Conservation (phyloP, 768 basidiomycete species). For the Boletales sp. region DNA sequence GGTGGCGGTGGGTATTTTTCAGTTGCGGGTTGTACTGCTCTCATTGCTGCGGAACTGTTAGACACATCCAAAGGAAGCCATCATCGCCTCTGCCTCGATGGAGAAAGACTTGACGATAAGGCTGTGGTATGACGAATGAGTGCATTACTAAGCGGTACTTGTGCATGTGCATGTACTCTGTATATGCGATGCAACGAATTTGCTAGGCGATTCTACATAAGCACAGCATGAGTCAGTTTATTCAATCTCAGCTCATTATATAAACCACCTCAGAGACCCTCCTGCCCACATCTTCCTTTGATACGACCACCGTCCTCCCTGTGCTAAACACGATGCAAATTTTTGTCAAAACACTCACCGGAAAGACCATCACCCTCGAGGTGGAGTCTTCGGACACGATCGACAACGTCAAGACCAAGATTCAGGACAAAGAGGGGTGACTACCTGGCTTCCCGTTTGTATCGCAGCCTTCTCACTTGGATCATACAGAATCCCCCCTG, state of each 20-base stretch:
- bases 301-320: conserved; percentile 1
- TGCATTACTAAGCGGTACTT: no score
- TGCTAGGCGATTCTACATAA: conserved; percentile 4
- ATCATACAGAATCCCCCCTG: conserved; percentile 62
- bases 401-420: conserved; percentile 35
- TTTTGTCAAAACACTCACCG: conserved; percentile 84
- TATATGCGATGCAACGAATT: conserved; percentile 1
- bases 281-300: background rate
- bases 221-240: conserved; percentile 6
- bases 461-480: background rate
- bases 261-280: no score
- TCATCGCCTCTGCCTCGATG: conserved; percentile 87
- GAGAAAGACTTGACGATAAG: conserved; percentile 85
- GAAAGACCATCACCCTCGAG: conserved; percentile 66
- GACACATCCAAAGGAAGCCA: conserved; percentile 71
- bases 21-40: conserved; percentile 3
- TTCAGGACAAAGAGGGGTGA: conserved; percentile 72
- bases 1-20: conserved; percentile 53
- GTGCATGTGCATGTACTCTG: no score
- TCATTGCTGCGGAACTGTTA: conserved; percentile 33
- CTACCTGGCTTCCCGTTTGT: background rate
- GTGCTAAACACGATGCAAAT: conserved; percentile 43
- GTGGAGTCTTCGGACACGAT: conserved; percentile 27
- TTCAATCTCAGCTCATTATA: no score
- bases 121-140: conserved; percentile 62